Evolutionary conservation across 108 stramenopile species (phyloP).

Genomic region (Chaetoceros muelleri): DNA sequence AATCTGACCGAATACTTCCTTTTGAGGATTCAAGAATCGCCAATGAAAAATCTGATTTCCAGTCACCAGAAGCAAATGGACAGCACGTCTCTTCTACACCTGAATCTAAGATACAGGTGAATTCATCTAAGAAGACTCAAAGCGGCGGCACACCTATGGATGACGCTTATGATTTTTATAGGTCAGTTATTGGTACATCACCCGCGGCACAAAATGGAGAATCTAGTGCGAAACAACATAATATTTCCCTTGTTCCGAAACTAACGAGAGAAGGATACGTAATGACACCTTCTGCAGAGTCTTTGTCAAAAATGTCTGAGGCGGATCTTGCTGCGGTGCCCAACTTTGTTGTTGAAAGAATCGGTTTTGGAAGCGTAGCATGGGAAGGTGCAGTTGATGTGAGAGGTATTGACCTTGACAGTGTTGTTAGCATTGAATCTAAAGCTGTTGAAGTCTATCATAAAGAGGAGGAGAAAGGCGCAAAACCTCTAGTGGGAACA

Average conservation of each 20-base stretch:
- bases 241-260: slow-evolving; percentile 36
- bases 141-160: slow-evolving; percentile 3
- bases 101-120: slow-evolving; percentile 14
- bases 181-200: slow-evolving; percentile 35
- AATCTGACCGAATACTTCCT: background rate
- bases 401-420: slow-evolving; percentile 70
- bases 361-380: slow-evolving; percentile 72
- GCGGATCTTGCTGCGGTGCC: slow-evolving; percentile 85
- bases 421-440: slow-evolving; percentile 63
- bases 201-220: background rate
- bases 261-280: slow-evolving; percentile 77
- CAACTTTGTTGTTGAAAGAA: slow-evolving; percentile 59
- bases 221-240: background rate
- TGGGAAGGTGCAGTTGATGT: slow-evolving; percentile 94
- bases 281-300: slow-evolving; percentile 54
- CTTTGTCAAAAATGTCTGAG: slow-evolving; percentile 49
- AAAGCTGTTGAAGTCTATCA: slow-evolving; percentile 83
- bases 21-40: background rate
- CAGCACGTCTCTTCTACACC: background rate
- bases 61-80: background rate
- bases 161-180: slow-evolving; percentile 49
- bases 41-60: background rate
- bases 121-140: slow-evolving; percentile 4
- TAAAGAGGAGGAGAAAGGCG: slow-evolving; percentile 51
- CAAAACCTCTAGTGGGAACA: slow-evolving; percentile 69